These are phyloP conservation scores for Achaetomium macrosporum DNA, from an alignment of 2,329 filamentous ascomycete species.

Conservation along the genomic window DNA sequence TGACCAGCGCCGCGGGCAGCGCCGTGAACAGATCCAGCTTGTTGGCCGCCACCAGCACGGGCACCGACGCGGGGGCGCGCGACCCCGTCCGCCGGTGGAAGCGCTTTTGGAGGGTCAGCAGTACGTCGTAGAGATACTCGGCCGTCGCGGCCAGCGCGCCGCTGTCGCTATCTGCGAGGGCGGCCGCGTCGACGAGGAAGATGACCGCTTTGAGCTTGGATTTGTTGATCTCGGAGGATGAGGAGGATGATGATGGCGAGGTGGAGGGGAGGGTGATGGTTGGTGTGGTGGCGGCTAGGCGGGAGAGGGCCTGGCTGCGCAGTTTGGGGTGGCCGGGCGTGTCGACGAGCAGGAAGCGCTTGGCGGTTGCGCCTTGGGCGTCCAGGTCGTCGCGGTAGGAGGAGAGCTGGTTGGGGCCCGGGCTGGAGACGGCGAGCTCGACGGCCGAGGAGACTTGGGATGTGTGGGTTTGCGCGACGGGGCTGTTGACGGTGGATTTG, in stretches of 20 bases:
- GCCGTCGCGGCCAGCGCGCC: slow-evolving; percentile 66
- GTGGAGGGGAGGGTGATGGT: slow-evolving; percentile 5
- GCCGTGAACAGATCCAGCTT: slow-evolving; percentile 96
- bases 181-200: slow-evolving; percentile 82
- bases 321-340: slow-evolving; percentile 96
- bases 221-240: slow-evolving; percentile 25
- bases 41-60: slow-evolving; percentile 83
- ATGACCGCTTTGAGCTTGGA: slow-evolving; percentile 64
- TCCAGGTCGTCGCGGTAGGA: slow-evolving; percentile 52
- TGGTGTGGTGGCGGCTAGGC: slow-evolving; percentile 30
- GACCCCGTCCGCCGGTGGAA: slow-evolving; percentile 21
- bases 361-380: slow-evolving; percentile 49
- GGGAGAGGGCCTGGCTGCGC: slow-evolving; percentile 59
- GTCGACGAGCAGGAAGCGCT: slow-evolving; percentile 72
- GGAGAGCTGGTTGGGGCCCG: slow-evolving; percentile 30
- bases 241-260: slow-evolving; percentile 1
- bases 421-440: slow-evolving; percentile 50
- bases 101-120: slow-evolving; percentile 76
- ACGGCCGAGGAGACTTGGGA: slow-evolving; percentile 45
- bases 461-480: slow-evolving; percentile 44
- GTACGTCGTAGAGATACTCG: slow-evolving; percentile 79
- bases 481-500: slow-evolving; percentile 24
- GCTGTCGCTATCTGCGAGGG: slow-evolving; percentile 51
- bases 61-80: slow-evolving; percentile 49
- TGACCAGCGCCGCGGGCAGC: slow-evolving; percentile 71